Conservation (phyloP, 2,329 filamentous ascomycete species). For the Aspergillus candidus region DNA sequence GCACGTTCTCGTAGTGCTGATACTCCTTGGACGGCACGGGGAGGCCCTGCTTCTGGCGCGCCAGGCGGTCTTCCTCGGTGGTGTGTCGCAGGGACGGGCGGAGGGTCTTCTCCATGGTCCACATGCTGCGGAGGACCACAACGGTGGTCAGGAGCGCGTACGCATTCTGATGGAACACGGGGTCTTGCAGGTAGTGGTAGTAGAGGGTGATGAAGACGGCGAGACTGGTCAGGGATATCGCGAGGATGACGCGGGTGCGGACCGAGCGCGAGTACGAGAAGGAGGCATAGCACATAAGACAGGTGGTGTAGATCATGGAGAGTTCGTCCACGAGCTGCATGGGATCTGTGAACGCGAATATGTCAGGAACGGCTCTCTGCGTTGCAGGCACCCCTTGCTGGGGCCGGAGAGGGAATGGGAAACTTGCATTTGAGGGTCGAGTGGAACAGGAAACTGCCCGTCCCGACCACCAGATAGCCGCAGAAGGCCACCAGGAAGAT, state of each 20-base stretch:
- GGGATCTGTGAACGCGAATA: constrained; percentile 45
- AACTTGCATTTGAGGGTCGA: constrained; percentile 55
- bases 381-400: too few relatives aligned
- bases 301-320: constrained; percentile 67
- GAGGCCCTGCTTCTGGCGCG: constrained; percentile 30
- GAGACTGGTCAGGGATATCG: constrained; percentile 49
- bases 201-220: constrained; percentile 68
- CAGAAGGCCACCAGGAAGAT: constrained; percentile 66
- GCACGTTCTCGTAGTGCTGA: constrained; percentile 46
- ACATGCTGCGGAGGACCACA: constrained; percentile 67
- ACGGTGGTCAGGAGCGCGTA: constrained; percentile 67
- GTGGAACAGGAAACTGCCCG: constrained; percentile 59
- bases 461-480: constrained; percentile 57
- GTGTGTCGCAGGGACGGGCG: constrained; percentile 52
- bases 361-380: constrained; percentile 13
- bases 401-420: too few relatives aligned
- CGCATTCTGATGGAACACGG: constrained; percentile 73
- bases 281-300: constrained; percentile 64
- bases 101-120: constrained; percentile 65
- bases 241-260: constrained; percentile 50
- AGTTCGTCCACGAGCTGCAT: constrained; percentile 67
- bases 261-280: constrained; percentile 62
- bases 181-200: constrained; percentile 77
- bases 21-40: constrained; percentile 38
- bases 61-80: constrained; percentile 42